These are phyloP conservation scores for Tillandsia fasciculata DNA, from an alignment of 176 grass and related monocot species.

Conservation along the genomic window DNA sequence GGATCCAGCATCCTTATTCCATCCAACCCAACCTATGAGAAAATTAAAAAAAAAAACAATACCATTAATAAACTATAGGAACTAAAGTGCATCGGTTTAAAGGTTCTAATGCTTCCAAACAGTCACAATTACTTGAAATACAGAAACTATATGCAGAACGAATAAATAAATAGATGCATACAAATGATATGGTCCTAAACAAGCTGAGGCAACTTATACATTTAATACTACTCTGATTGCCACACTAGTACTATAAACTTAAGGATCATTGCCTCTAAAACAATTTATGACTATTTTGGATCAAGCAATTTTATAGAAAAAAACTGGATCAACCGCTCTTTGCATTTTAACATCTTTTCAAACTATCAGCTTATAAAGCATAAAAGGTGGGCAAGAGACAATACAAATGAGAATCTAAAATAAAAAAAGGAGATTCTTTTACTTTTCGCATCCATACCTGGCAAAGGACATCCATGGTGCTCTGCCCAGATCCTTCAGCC, in stretches of 20 bases:
- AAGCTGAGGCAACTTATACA: no score
- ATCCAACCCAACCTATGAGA: conserved; percentile 84
- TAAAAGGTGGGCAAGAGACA: background rate
- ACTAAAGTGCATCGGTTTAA: background rate
- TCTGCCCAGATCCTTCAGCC: conserved; percentile 64
- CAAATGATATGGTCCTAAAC: no score
- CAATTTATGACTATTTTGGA: no score
- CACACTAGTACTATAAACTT: no score
- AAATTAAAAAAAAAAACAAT: conserved; percentile 9
- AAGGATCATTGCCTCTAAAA: no score
- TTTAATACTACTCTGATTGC: no score
- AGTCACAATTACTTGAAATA: background rate
- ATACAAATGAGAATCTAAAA: background rate
- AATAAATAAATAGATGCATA: background rate
- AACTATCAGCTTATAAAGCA: background rate
- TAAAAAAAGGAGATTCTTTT: background rate
- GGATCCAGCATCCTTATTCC: conserved; percentile 99
- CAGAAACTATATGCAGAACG: background rate
- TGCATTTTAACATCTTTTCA: background rate
- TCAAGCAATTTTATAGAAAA: no score
- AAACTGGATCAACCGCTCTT: no score
- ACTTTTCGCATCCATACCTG: conserved; percentile 38
- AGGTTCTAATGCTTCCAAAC: conserved; percentile 2
- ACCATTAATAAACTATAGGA: background rate
- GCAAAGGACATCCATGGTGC: conserved; percentile 80